These are phyloP conservation scores for Trebouxia sp. DNA, from an alignment of 139 green algal genomes.

Conservation along the genomic window DNA sequence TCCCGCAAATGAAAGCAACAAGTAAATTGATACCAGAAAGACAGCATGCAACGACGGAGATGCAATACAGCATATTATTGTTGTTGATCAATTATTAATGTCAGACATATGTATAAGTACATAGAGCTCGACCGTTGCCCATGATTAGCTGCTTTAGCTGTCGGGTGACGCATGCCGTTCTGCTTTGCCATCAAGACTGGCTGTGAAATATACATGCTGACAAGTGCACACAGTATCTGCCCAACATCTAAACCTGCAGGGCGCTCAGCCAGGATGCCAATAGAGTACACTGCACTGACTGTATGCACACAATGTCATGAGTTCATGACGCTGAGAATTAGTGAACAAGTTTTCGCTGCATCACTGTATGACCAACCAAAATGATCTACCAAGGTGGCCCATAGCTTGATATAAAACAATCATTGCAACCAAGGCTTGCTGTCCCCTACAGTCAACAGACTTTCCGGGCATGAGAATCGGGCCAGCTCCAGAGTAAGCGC, in stretches of 20 bases:
- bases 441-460: neutral
- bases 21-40: too few relatives aligned
- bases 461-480: neutral
- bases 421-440: neutral
- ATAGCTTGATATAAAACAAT: neutral
- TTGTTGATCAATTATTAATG: too few relatives aligned
- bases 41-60: too few relatives aligned
- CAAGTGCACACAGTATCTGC: constrained; percentile 13
- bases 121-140: too few relatives aligned
- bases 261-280: constrained; percentile 4
- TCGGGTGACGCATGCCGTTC: too few relatives aligned
- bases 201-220: neutral
- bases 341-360: neutral
- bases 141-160: too few relatives aligned
- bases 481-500: neutral
- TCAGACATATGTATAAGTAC: too few relatives aligned
- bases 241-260: constrained; percentile 1
- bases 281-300: neutral
- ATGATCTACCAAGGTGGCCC: constrained; percentile 1
- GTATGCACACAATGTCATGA: neutral
- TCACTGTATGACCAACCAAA: neutral
- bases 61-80: too few relatives aligned
- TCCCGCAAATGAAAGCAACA: too few relatives aligned
- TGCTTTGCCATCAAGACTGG: neutral
- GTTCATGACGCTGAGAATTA: neutral